A percentile compares a stretch with the other conserved stretches of the same genome.
These are phyloP conservation scores for Fusarium multiceps DNA, from an alignment of 2,329 filamentous ascomycete genomes.

Conservation along the genomic window DNA sequence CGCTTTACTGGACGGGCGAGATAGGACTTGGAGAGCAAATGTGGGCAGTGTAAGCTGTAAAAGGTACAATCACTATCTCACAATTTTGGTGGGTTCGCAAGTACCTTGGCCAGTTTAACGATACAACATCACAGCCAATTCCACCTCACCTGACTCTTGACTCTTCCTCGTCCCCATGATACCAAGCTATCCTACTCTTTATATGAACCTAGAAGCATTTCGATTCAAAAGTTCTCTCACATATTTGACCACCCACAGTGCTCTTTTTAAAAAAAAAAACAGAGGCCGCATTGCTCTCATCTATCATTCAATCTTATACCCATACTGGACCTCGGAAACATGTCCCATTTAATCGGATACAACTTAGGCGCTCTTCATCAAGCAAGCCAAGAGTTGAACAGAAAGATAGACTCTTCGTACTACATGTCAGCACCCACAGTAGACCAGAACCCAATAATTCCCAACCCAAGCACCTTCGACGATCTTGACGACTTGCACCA, in stretches of 20 bases:
- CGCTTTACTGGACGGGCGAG: not conserved
- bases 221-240: not conserved
- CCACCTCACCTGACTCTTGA: constrained; percentile 12
- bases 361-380: constrained; percentile 23
- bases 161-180: not conserved
- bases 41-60: not conserved
- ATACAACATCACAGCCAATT: constrained; percentile 1
- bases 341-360: constrained; percentile 34
- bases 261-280: not conserved
- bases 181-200: not conserved
- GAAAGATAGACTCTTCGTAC: not conserved
- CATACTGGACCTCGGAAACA: not conserved
- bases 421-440: constrained; percentile 7
- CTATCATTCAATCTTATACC: not conserved
- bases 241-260: not conserved
- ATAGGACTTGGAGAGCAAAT: not conserved
- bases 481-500: not conserved
- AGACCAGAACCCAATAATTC: constrained; percentile 30
- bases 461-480: constrained; percentile 19
- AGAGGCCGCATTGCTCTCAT: not conserved
- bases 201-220: not conserved
- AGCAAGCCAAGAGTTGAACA: constrained; percentile 5
- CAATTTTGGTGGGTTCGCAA: not conserved
- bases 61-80: not conserved
- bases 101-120: constrained; percentile 10